Evolutionary conservation across 257 asterid genomes (phyloP).

Genomic region (Verbena officinalis): DNA sequence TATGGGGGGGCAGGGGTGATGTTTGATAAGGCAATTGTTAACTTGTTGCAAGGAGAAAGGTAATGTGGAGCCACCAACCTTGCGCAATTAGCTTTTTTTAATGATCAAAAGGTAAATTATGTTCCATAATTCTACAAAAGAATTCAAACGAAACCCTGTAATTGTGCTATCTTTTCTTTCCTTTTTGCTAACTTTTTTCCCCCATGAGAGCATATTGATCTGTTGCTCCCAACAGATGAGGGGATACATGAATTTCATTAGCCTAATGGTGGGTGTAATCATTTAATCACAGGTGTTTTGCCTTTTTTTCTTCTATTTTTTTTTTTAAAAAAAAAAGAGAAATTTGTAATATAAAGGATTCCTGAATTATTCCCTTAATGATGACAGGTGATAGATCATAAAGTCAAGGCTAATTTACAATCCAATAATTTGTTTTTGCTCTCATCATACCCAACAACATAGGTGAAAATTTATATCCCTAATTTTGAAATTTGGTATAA

Average conservation of each 20-base stretch:
- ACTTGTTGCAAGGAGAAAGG: conserved; percentile 13
- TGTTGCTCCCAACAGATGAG: not conserved
- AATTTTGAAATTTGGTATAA: too few species aligned
- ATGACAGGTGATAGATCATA: conserved; percentile 29
- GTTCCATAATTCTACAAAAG: conserved; percentile 33
- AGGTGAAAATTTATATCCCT: too few species aligned
- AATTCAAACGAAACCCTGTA: conserved; percentile 37
- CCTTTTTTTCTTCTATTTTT: not conserved
- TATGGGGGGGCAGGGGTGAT: conserved; percentile 13
- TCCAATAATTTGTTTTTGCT: not conserved
- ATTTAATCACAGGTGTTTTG: conserved; percentile 43
- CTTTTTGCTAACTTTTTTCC: not conserved
- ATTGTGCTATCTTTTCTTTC: conserved; percentile 32
- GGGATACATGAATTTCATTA: conserved; percentile 28
- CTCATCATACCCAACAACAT: not conserved
- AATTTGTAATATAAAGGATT: not conserved
- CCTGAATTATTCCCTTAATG: conserved; percentile 25
- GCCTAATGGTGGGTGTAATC: conserved; percentile 48
- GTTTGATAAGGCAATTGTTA: conserved; percentile 20
- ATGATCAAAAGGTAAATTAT: conserved; percentile 28
- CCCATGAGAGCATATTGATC: conserved; percentile 28
- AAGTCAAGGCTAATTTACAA: not conserved
- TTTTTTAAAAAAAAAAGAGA: too few species aligned
- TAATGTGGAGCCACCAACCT: conserved; percentile 34
- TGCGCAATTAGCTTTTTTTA: conserved; percentile 28